Conservation (phyloP, 2,329 filamentous ascomycete genomes). For the Microdochium paspali region DNA sequence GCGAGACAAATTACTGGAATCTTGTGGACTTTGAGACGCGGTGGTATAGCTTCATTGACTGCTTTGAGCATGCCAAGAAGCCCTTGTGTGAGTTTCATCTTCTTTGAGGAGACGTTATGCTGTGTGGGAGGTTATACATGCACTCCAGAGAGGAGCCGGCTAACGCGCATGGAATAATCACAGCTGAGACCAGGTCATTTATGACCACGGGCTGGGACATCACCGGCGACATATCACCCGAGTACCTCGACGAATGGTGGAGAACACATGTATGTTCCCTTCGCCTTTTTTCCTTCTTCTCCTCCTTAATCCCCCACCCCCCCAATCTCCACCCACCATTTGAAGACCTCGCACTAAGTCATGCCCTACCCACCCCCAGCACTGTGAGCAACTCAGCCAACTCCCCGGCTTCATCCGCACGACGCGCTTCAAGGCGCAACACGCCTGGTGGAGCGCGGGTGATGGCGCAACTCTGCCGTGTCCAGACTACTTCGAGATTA, state of each 20-base stretch:
- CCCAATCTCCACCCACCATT: not conserved
- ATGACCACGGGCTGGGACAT: not conserved
- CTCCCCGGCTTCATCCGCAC: not conserved
- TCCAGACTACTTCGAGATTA: not conserved
- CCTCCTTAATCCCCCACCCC: not conserved
- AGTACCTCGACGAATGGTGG: not conserved
- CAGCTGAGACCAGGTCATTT: not conserved
- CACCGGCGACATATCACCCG: not conserved
- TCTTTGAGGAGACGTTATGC: not conserved
- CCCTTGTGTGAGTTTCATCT: not conserved
- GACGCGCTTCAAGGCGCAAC: not conserved
- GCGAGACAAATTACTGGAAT: not conserved
- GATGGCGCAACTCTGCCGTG: not conserved
- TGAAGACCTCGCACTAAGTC: not conserved
- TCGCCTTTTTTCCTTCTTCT: not conserved
- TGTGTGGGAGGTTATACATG: not conserved
- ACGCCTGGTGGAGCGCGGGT: not conserved
- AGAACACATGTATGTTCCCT: not conserved
- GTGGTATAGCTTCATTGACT: not conserved
- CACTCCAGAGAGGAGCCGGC: not conserved
- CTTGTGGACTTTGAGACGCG: not conserved
- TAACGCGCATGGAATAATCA: not conserved
- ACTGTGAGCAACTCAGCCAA: not conserved
- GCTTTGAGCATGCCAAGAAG: not conserved
- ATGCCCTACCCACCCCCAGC: not conserved